Evolutionary conservation across 2,329 filamentous ascomycete species (phyloP), one percentile per base, ranked within the genome.

Genomic region (Huntiella moniliformis): DNA sequence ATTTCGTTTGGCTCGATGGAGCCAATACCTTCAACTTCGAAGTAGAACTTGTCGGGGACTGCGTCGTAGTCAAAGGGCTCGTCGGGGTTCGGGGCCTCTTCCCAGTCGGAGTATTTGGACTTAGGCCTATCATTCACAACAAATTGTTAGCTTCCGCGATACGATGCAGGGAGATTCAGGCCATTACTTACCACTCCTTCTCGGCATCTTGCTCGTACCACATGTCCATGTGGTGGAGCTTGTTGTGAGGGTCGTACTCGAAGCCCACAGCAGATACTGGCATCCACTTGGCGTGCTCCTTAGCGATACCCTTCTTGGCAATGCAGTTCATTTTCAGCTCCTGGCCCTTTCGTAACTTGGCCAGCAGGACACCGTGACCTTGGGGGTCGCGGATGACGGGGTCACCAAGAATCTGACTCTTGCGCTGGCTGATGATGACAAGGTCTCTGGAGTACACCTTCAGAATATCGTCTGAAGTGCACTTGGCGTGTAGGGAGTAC

Each of bases 231-330:
- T 98, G 91, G 53, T 79, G 75, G 53, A 98, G 67, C 65, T 93
- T 95, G 66, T 98, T 98, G 62, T 92, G 82, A 50, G 91, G 91
- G 60, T 98, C 91, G 62, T 98, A 98, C 63, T 98, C 91, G 59
- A 98, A 98, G 17, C 85, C 87, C 36, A 98, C 79, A 3, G 91
- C 91, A 36, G 86, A 74, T 33, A 83, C 88, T 2, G 91, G 87
- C 56, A 85, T 82, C 91, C 91, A 98, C 63, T 98, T 98, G 7
- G 91, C 84, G 63, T 98, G 91, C 61, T 98, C 91, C 68, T 98
- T 98, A 34, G 88, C 87, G 53, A 96, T 96, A 1, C 91, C 91
- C 70, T 96, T 96, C 70, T 94, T 95, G 43, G 88, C 91, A 53
- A 95, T 82, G 59, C 88, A 96, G 51, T 75, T 82, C 57, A 98